Evolutionary conservation across 1,284 basidiomycete genomes (phyloP), one percentile per base, ranked within the genome.

Genomic region (Leccinum huronense): DNA sequence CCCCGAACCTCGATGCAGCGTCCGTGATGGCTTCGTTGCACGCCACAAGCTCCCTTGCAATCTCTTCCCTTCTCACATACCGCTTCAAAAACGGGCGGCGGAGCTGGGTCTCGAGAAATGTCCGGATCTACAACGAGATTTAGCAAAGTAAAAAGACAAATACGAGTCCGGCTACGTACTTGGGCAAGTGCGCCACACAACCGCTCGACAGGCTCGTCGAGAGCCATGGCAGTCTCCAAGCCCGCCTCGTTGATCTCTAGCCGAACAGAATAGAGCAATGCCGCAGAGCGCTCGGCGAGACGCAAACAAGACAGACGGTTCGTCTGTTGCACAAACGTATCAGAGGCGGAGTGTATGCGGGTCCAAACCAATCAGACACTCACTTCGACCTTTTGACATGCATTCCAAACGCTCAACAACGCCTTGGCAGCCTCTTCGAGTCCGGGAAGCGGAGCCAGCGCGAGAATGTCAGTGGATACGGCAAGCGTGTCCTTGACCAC

Each of bases 61-160:
- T 89, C 68, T 93, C 89, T 45, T 91, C 87, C 42, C 90, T 83
- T 72, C 87, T 88, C 58, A 93, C 80, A 73, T 92, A 93, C 2
- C 90, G 82, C 76, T 91, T 92, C 66, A 94, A 75, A 78, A 93
- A 93, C 0, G 90, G 88, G 1, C 89, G 78, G 59, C 84, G 82
- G 10, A 81, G 80, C 66, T 90, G 86, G 66, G 84, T 86, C 64
- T 82, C 71, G 19, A 90, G 80, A 68, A 91, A 81, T 6, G 74
- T 68, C 57, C 80, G 78, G 2, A 91, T 83, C 57, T 80, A 30
- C 23, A 58, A 30, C 19, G 34, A 2, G 36, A 58, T 40, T 34
- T 5, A 16, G 61, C 14, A 61, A 58, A 45, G 27, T 11, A 34
- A 6, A 60, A 11, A 11, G 6, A 56, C 42, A 19, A 13, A 36